These are phyloP conservation scores for Polysphondylium violaceum DNA, from an alignment of 78 protist genomes.

Conservation along the genomic window DNA sequence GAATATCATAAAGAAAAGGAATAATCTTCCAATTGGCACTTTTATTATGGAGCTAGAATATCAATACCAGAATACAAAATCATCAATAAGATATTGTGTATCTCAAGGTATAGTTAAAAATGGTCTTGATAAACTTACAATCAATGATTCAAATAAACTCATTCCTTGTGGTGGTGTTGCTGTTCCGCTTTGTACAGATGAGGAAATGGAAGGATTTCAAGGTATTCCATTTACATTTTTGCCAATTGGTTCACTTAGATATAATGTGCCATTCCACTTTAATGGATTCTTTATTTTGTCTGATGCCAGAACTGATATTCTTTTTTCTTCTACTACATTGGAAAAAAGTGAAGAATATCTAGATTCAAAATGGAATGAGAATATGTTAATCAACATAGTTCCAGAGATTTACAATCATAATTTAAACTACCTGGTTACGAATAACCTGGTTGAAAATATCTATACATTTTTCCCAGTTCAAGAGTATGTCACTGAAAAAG, in stretches of 20 bases:
- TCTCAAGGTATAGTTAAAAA: slow-evolving; percentile 18
- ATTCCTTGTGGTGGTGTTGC: slow-evolving; percentile 47
- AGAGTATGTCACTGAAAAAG: background rate
- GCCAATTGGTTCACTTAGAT: slow-evolving; percentile 32
- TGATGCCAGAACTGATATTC: slow-evolving; percentile 43
- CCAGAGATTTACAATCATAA: background rate
- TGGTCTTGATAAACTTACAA: slow-evolving; percentile 32
- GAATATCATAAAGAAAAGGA: background rate
- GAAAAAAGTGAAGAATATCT: background rate
- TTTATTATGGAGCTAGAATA: slow-evolving; percentile 1
- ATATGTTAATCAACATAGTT: background rate
- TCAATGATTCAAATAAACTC: background rate
- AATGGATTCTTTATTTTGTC: slow-evolving; percentile 27
- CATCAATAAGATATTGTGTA: background rate
- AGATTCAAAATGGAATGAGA: slow-evolving; percentile 1
- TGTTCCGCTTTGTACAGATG: background rate
- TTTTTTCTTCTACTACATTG: background rate
- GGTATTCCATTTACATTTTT: slow-evolving; percentile 60
- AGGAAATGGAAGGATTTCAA: background rate
- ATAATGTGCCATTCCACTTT: slow-evolving; percentile 8
- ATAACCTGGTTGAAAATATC: background rate
- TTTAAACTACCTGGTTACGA: background rate
- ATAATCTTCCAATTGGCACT: background rate
- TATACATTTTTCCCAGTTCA: background rate
- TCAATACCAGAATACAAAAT: background rate